Percentiles rank a stretch among this genome's conserved stretches.
phyloP scores from a whole-genome alignment of 257 asterid species.

The Solanum ahanhuiri region DNA sequence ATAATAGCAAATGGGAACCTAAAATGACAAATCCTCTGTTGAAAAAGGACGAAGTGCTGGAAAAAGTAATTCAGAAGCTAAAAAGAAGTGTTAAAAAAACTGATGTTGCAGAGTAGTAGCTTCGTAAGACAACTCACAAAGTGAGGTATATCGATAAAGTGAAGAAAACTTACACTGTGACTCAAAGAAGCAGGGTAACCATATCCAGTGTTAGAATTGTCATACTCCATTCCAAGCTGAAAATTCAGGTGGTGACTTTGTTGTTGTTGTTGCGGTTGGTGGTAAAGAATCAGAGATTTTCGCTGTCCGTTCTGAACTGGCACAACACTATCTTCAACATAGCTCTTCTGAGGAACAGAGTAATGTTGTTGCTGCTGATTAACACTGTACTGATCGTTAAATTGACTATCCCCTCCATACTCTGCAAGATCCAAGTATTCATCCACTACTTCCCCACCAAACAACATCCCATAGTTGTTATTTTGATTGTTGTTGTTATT shows the following conservation, averaged over 20 bases:
- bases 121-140: not conserved
- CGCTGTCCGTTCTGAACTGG: slow-evolving; percentile 27
- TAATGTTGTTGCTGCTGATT: slow-evolving; percentile 21
- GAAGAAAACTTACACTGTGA: slow-evolving; percentile 38
- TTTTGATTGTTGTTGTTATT: not conserved
- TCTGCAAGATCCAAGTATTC: slow-evolving; percentile 55
- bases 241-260: slow-evolving; percentile 17
- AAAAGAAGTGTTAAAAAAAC: not conserved
- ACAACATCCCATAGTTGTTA: slow-evolving; percentile 7
- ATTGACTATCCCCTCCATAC: slow-evolving; percentile 24
- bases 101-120: not conserved
- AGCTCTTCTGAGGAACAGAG: slow-evolving; percentile 26
- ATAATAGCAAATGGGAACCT: not conserved
- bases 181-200: slow-evolving; percentile 30
- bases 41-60: not conserved
- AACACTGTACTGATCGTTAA: slow-evolving; percentile 13
- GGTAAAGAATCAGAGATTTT: not conserved
- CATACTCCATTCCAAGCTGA: slow-evolving; percentile 33
- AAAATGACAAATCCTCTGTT: not conserved
- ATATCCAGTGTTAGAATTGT: slow-evolving; percentile 23
- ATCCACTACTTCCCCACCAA: slow-evolving; percentile 35
- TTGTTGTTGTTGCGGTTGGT: slow-evolving; percentile 9
- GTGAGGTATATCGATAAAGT: not conserved
- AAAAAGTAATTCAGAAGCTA: not conserved
- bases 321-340: slow-evolving; percentile 42